Conservation (phyloP, 2,329 filamentous ascomycete genomes). For the Capronia coronata region DNA sequence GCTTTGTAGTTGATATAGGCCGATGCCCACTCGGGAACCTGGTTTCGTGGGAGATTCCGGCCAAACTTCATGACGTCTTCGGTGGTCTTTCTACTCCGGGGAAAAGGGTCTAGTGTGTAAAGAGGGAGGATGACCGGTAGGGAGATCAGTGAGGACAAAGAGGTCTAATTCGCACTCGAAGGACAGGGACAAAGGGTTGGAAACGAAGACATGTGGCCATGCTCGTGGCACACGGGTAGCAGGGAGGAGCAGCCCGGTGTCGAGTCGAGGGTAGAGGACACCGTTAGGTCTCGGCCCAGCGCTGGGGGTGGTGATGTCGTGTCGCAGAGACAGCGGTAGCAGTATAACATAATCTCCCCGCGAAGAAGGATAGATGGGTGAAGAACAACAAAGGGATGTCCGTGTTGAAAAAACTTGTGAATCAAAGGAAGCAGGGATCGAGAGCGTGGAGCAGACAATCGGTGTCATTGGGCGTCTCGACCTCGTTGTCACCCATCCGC, state of each 20-base stretch:
- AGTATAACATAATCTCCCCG: too few species aligned
- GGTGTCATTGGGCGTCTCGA: slow-evolving; percentile 10
- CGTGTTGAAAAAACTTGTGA: neutral
- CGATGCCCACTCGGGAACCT: slow-evolving; percentile 47
- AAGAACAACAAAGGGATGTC: too few species aligned
- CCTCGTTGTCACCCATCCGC: neutral
- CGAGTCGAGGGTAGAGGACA: neutral
- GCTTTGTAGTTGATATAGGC: slow-evolving; percentile 49
- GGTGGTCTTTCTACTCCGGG: neutral
- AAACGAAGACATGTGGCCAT: slow-evolving; percentile 19
- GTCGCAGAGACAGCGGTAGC: neutral
- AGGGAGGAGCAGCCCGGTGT: too few species aligned
- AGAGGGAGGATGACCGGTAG: slow-evolving; percentile 1
- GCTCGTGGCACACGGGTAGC: slow-evolving; percentile 7
- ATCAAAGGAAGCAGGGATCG: too few species aligned
- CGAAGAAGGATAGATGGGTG: neutral
- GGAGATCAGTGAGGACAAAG: slow-evolving; percentile 12
- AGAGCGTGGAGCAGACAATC: slow-evolving; percentile 10
- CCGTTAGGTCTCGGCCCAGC: neutral
- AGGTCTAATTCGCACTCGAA: slow-evolving; percentile 25
- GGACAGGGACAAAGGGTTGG: slow-evolving; percentile 22
- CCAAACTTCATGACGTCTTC: slow-evolving; percentile 44
- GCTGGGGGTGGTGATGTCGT: slow-evolving; percentile 4
- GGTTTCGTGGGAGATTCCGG: slow-evolving; percentile 44
- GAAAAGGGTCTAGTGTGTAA: slow-evolving; percentile 1